phyloP scores from a whole-genome alignment of 768 basidiomycete genomes.

The Tulasnella sp. region DNA sequence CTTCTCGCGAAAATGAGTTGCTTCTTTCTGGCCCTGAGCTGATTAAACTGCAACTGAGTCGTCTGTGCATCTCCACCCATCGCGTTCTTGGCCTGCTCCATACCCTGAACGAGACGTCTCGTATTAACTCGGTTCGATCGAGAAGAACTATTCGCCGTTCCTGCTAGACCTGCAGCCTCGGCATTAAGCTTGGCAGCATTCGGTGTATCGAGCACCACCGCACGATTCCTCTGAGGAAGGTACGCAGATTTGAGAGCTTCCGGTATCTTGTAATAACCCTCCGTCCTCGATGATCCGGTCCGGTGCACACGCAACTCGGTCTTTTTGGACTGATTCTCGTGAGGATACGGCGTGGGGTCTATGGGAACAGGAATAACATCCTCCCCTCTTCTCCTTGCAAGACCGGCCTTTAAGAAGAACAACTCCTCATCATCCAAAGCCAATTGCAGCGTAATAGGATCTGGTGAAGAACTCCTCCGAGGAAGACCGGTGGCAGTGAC shows the following conservation, averaged over 20 bases:
- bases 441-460: conserved; percentile 7
- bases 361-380: conserved; percentile 22
- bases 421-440: conserved; percentile 80
- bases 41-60: conserved; percentile 81
- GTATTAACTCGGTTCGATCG: conserved; percentile 88
- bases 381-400: conserved; percentile 29
- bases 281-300: conserved; percentile 80
- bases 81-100: conserved; percentile 77
- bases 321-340: conserved; percentile 30
- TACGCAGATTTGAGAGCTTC: conserved; percentile 85
- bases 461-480: too few species aligned
- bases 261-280: conserved; percentile 92
- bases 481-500: too few species aligned
- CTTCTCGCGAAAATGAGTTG: conserved; percentile 88
- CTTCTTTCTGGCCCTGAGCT: conserved; percentile 95
- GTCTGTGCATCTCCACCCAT: conserved; percentile 54
- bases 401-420: conserved; percentile 56
- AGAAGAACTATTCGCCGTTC: conserved; percentile 49
- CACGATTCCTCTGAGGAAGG: conserved; percentile 55
- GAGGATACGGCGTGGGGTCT: conserved; percentile 25
- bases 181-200: conserved; percentile 31
- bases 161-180: conserved; percentile 1
- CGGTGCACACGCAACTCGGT: conserved; percentile 47
- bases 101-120: conserved; percentile 75
- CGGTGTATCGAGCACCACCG: conserved; percentile 26